Evolutionary conservation across 805 yeast genomes (phyloP), one percentile per base, ranked within the genome.

Genomic region (Lipomyces sp.): DNA sequence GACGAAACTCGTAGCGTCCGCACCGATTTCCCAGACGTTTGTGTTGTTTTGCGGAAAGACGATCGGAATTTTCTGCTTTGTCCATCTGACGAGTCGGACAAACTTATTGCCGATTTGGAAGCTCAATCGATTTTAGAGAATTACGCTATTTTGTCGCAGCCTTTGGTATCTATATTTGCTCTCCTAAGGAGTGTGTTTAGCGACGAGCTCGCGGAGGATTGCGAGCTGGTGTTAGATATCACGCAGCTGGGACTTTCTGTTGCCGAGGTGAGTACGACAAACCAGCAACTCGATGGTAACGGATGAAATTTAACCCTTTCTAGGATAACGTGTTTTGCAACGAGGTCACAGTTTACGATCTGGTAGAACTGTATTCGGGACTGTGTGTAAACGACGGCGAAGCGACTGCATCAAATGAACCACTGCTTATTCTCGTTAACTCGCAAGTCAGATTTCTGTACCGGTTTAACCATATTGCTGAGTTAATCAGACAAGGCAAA

Each of bases 331-430:
- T 53, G 8, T 67, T 62, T 39, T 54, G 57, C 29, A 60, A 64
- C 13, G 69, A 69, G 11, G 63, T 69, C 32, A 60, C 71, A 6
- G 34, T 69, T 7, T 68, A 62, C 45, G 72, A 69, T 48, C n/a
- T 69, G 7, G 64, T 68, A 5, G 59, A 59, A n/a, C 62, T 62
- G n/a, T 69, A 65, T 30, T 56, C 59, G 3, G 57, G 62, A 8
- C 57, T 67, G n/a, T 39, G 62, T 10, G 18, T 35, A 29, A 66
- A 66, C 57, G 70, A 66, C 59, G 33, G 53, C 18, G 53, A 24
- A 24, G 24, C 34, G 18, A 57, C 54, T n/a, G 18, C 32, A 2
- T 15, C 60, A 11, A n/a, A 34, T 8, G 64, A 53, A 13, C 65
- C 65, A 2, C 24, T 67, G 6, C 1, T 62, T 15, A 18, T 67